A percentile compares a stretch with the other conserved stretches of the same genome.
Conservation (phyloP, 2,329 filamentous ascomycete genomes). For the Teratosphaeria nubilosa region DNA sequence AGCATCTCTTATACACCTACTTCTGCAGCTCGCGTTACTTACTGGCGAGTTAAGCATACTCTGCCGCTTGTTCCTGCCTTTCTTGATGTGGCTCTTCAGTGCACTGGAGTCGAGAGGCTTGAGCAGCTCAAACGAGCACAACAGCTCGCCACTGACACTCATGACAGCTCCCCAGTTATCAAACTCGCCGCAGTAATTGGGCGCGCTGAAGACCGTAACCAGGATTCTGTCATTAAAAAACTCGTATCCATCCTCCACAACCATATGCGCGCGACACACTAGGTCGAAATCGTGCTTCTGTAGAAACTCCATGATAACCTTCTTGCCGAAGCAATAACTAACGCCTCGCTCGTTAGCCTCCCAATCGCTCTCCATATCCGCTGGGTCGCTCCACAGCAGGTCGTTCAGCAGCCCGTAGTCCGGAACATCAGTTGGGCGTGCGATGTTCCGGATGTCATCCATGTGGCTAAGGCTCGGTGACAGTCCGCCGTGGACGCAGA, state of each 20-base stretch:
- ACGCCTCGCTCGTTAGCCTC: conserved; percentile 94
- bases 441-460: conserved; percentile 96
- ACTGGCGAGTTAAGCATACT: conserved; percentile 94
- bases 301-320: conserved; percentile 93
- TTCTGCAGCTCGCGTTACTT: conserved; percentile 35
- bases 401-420: conserved; percentile 95
- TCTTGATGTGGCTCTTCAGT: conserved; percentile 97
- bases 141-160: conserved; percentile 85
- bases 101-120: conserved; percentile 95
- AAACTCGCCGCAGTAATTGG: conserved; percentile 97
- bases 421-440: conserved; percentile 88
- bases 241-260: conserved; percentile 97
- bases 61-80: conserved; percentile 86
- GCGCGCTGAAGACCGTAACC: conserved; percentile 94
- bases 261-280: conserved; percentile 96
- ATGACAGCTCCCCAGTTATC: conserved; percentile 99
- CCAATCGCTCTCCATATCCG: conserved; percentile 93
- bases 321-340: conserved; percentile 97
- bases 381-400: conserved; percentile 91
- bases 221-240: conserved; percentile 94
- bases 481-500: conserved; percentile 90
- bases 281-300: conserved; percentile 93
- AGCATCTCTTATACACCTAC: conserved; percentile 3
- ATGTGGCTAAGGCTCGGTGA: conserved; percentile 89
- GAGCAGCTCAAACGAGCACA: conserved; percentile 93